Evolutionary conservation across 129 eudicot genomes (phyloP), one percentile per base, ranked within the genome.

Genomic region (Ambrosia trifida): DNA sequence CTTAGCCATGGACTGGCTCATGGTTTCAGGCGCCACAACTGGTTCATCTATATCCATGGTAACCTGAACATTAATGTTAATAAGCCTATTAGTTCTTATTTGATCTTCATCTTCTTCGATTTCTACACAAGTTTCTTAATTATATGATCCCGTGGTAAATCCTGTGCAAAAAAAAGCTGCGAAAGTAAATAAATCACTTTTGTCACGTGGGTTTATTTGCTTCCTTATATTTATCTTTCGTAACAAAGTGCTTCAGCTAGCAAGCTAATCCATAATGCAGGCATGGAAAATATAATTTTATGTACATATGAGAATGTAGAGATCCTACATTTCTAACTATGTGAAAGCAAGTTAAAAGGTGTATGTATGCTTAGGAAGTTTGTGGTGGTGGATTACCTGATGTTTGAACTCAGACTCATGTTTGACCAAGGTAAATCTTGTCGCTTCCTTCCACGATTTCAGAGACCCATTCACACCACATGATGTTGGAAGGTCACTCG

Each of bases 341-440:
- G 31, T 6, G 60, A 35, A 35, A 35, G 6, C 47, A 43, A 43
- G 47, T 43, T 7, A 7, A 7, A 7, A 43, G 1, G 47, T 43
- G 47, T 43, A 35, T 35, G 13, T 43, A n/a, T n/a, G n/a, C n/a
- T 1, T 41, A 8, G 46, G 13, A 4, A 41, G 13, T 41, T 8
- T 41, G 8, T 41, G 3, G 13, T 35, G 40, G 40, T 35, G 40
- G 40, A 7, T 35, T 72, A 73, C 70, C 70, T 73, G 78, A 63
- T 51, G 2, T 4, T 4, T 28, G 54, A 73, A 50, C 71, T 45
- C 30, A 7, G 44, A 63, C 9, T 73, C 53, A 0, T 73, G 70
- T 11, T 50, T 11, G 31, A 65, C 41, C 54, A 63, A 49, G 64
- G 62, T 49, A 71, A 20, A 46, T 64, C 64, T 50, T 64, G 43